Evolutionary conservation across 495 filamentous ascomycete genomes (phyloP).

Genomic region (Daldinia childiae): DNA sequence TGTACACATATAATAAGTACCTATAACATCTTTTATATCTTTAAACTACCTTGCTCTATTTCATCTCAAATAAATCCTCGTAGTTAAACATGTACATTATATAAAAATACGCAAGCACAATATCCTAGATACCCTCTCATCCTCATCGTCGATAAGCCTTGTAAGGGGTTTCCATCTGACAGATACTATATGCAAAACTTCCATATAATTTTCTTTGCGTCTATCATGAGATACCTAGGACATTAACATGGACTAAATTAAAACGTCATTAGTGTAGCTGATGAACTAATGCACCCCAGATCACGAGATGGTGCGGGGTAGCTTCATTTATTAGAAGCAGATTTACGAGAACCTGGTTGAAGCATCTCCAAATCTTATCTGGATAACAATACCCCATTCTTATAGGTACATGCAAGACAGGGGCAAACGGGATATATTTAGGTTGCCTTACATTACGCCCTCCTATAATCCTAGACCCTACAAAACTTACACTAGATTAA

Average conservation of each 20-base stretch:
- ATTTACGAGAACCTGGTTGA: neutral
- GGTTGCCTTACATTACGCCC: neutral
- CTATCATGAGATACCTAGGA: neutral
- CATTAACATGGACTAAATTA: neutral
- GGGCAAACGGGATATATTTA: neutral
- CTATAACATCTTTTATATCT: no score
- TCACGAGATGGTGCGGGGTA: constrained; percentile 35
- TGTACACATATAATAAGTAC: no score
- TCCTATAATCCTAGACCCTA: neutral
- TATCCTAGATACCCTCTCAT: no score
- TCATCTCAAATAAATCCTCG: no score
- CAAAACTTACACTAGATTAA: neutral
- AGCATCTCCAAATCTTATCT: neutral
- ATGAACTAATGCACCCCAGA: constrained; percentile 29
- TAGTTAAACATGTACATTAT: no score
- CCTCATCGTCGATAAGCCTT: no score
- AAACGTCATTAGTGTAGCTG: neutral
- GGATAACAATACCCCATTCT: neutral
- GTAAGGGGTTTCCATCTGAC: no score
- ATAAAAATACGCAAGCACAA: no score
- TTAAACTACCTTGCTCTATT: no score
- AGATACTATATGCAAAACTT: neutral
- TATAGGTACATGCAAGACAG: no score
- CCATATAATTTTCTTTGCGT: neutral
- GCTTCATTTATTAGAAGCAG: neutral